These are phyloP conservation scores for Metschnikowia henanensis DNA, from an alignment of 805 yeast genomes.

Conservation along the genomic window DNA sequence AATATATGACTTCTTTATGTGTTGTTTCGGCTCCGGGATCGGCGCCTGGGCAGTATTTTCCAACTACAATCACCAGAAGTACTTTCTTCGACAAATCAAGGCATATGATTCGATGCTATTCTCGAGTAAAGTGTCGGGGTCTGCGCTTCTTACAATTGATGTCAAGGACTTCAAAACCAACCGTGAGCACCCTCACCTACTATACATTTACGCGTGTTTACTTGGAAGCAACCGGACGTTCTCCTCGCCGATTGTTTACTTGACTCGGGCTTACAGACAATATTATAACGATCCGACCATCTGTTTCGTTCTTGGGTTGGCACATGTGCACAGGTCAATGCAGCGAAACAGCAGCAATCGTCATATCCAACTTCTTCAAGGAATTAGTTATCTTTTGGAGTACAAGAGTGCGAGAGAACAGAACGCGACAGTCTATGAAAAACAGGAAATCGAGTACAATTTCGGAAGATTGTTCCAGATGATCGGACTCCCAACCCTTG, in stretches of 20 bases:
- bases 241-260: conserved; percentile 77
- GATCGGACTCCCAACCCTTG: conserved; percentile 73
- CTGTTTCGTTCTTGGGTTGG: conserved; percentile 69
- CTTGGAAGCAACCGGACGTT: conserved; percentile 82
- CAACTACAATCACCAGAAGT: conserved; percentile 85
- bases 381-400: conserved; percentile 73
- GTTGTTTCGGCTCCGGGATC: conserved; percentile 63
- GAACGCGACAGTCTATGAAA: conserved; percentile 45
- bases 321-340: conserved; percentile 87
- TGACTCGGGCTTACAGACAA: conserved; percentile 65
- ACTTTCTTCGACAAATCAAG: conserved; percentile 83
- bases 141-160: conserved; percentile 68
- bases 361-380: conserved; percentile 86
- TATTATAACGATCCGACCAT: conserved; percentile 78
- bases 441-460: conserved; percentile 80
- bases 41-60: conserved; percentile 61
- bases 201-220: conserved; percentile 77
- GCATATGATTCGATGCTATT: conserved; percentile 75
- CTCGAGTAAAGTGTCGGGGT: conserved; percentile 61
- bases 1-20: conserved; percentile 62
- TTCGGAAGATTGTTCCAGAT: conserved; percentile 84
- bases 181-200: conserved; percentile 61
- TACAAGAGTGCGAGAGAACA: conserved; percentile 56
- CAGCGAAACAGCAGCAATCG: conserved; percentile 86
- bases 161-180: conserved; percentile 38